Conservation (phyloP, 1,284 basidiomycete genomes). For the Meripilus lineatus region DNA sequence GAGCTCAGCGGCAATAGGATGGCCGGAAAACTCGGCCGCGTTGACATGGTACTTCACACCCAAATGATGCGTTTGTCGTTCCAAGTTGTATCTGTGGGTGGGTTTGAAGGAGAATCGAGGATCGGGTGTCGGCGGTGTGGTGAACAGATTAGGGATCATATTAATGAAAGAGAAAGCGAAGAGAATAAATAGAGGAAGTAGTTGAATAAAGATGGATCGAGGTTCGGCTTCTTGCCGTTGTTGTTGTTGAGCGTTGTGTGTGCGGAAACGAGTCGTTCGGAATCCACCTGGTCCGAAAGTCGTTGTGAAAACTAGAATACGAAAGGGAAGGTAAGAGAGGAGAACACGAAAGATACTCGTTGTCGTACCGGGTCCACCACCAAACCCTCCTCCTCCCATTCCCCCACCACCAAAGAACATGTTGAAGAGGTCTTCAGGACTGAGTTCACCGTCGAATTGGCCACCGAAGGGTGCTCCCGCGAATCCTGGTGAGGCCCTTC, state of each 20-base stretch:
- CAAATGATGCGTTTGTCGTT: constrained; percentile 64
- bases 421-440: constrained; percentile 96
- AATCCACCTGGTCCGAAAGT: constrained; percentile 77
- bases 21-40: constrained; percentile 68
- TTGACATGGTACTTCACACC: constrained; percentile 88
- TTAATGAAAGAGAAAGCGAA: constrained; percentile 84
- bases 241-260: constrained; percentile 27
- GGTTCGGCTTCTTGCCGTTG: constrained; percentile 41
- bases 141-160: constrained; percentile 77
- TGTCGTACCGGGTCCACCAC: constrained; percentile 48
- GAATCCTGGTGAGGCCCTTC: constrained; percentile 42
- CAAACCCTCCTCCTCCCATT: constrained; percentile 41
- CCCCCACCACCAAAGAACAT: constrained; percentile 93
- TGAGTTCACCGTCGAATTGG: constrained; percentile 80
- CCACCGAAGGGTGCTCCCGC: constrained; percentile 45
- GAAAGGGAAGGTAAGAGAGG: constrained; percentile 1
- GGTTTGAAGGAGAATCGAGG: constrained; percentile 76
- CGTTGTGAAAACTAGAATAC: constrained; percentile 57
- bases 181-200: constrained; percentile 83
- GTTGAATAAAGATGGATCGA: constrained; percentile 73
- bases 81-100: constrained; percentile 52
- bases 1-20: constrained; percentile 75
- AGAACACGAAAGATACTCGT: background rate
- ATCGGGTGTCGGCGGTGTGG: constrained; percentile 64
- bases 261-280: constrained; percentile 53